Evolutionary conservation across 805 yeast genomes (phyloP), one percentile per base, ranked within the genome.

Genomic region (Cyberlindnera petersonii): DNA sequence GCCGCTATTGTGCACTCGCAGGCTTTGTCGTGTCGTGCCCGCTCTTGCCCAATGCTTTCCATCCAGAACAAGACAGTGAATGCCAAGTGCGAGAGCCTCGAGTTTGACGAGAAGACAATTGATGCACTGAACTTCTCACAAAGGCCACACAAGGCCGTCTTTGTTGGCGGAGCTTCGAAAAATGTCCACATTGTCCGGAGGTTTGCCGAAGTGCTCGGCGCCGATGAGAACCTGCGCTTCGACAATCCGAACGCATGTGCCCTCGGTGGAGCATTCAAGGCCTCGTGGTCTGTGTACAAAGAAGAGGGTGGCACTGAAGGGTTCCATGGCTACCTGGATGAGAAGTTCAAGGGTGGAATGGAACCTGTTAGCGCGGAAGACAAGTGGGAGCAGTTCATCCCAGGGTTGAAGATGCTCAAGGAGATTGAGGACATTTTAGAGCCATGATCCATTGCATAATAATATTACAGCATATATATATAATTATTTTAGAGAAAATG

Each of bases 201-300:
- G 47, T 82, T 85, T 67, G 78, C 88, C 9, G 66, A 79, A 10
- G 78, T 88, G 7, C 60, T 88, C 24, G 89, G 88, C 5, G 93
- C 89, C 1, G 78, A 82, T 45, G 28, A 42, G 17, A 43, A 36
- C 38, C 85, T 62, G 57, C 75, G 77, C 43, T 79, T 83, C 26
- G 88, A 85, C 52, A 75, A 86, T 33, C 78, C 91, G 7, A 88
- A 88, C 61, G 93, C 96, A 1, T 88, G 96, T 69, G 96, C 96
- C 0, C 60, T 86, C 24, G 96, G 96, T 19, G 95, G 96, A 4
- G 91, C 94, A 29, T 85, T 73, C 63, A 83, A 85, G 56, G 91
- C 95, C 1, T 66, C 80, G 33, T 87, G 94, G 94, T 74, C 86
- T 26, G 37, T 40, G 18, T 47, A 52, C 15, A 50, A 50, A 9